A percentile compares a stretch with the other conserved stretches of the same genome.
phyloP scores from a whole-genome alignment of 2,329 filamentous ascomycete genomes.

The Xylariomycetidae sp. region DNA sequence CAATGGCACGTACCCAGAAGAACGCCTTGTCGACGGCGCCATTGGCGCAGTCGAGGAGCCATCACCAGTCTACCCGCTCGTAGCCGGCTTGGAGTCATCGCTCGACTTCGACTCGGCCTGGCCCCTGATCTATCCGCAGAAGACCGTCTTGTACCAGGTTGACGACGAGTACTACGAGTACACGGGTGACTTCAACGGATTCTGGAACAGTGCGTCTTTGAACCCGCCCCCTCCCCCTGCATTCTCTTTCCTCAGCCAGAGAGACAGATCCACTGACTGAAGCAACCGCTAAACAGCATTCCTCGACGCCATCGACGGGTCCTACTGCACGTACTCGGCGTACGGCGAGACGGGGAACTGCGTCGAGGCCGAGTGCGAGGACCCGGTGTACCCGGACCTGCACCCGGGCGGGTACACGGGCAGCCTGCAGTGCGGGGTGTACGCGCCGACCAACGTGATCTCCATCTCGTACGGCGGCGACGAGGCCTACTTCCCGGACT shows the following conservation, averaged over 20 bases:
- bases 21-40: conserved; percentile 31
- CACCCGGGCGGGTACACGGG: conserved; percentile 14
- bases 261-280: too few relatives aligned
- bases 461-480: conserved; percentile 15
- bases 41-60: conserved; percentile 18
- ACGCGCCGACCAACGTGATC: conserved; percentile 15
- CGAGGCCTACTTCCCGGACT: conserved; percentile 11
- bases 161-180: conserved; percentile 23
- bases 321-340: conserved; percentile 39
- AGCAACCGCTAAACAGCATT: too few relatives aligned
- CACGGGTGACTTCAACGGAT: conserved; percentile 27
- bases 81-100: conserved; percentile 18
- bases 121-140: conserved; percentile 18
- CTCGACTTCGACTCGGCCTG: conserved; percentile 18
- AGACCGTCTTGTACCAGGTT: conserved; percentile 16
- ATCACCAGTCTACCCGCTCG: conserved; percentile 14
- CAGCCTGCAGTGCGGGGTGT: conserved; percentile 15
- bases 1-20: conserved; percentile 28
- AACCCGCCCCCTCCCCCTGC: too few relatives aligned
- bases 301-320: conserved; percentile 40
- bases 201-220: conserved; percentile 12
- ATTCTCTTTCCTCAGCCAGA: too few relatives aligned
- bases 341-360: conserved; percentile 26
- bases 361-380: conserved; percentile 10
- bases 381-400: conserved; percentile 15